Evolutionary conservation across 2,329 filamentous ascomycete genomes (phyloP).

Genomic region (Amesomyces nigricolor): DNA sequence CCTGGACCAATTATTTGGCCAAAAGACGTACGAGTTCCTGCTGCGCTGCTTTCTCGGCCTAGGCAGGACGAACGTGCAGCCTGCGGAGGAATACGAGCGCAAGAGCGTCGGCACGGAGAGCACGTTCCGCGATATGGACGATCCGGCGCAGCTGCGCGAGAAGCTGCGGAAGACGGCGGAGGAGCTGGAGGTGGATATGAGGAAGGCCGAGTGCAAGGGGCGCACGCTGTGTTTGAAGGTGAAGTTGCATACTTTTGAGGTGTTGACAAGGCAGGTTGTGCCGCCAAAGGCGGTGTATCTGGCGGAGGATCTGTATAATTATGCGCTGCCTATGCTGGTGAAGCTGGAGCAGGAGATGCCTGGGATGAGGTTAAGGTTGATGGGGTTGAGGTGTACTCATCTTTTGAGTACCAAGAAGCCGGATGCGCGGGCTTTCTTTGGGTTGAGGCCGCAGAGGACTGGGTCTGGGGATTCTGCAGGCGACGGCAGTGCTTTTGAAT

Average conservation of each 20-base stretch:
- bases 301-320: constrained; percentile 79
- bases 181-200: constrained; percentile 81
- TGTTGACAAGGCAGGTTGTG: constrained; percentile 75
- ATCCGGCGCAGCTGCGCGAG: constrained; percentile 60
- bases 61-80: constrained; percentile 77
- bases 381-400: constrained; percentile 85
- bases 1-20: constrained; percentile 74
- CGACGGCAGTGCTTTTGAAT: not conserved
- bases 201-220: constrained; percentile 74
- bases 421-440: constrained; percentile 74
- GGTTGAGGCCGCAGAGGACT: constrained; percentile 42
- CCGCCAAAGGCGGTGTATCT: constrained; percentile 64
- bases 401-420: constrained; percentile 79
- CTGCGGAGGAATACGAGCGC: constrained; percentile 81
- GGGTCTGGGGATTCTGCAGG: constrained; percentile 24
- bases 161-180: constrained; percentile 78
- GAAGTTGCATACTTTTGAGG: constrained; percentile 91
- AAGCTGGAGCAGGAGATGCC: constrained; percentile 83
- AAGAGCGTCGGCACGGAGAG: constrained; percentile 89
- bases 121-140: constrained; percentile 77
- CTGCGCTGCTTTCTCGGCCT: constrained; percentile 79
- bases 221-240: constrained; percentile 88
- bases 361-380: constrained; percentile 70
- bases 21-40: constrained; percentile 85
- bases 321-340: constrained; percentile 71